Percentiles rank a stretch among this genome's conserved stretches.
These are phyloP conservation scores for Corylus avellana DNA, from an alignment of 306 rosid genomes.

Conservation along the genomic window DNA sequence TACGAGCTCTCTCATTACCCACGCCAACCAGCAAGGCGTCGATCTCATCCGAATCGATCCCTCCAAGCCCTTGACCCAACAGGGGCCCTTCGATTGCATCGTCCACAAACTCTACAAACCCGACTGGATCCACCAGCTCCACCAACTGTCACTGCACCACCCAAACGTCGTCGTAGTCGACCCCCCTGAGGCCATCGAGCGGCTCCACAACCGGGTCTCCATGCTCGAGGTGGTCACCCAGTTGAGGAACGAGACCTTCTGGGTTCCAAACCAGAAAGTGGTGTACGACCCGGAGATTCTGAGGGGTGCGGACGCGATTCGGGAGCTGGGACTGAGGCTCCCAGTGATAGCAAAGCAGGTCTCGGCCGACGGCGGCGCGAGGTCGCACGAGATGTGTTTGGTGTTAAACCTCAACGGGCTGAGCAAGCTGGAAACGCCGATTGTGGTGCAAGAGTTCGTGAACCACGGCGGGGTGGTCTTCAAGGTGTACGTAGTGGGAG, in stretches of 20 bases:
- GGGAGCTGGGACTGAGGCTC: conserved; percentile 11
- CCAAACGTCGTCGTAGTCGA: conserved; percentile 28
- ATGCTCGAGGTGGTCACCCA: conserved; percentile 34
- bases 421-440: conserved; percentile 24
- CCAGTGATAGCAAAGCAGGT: conserved; percentile 36
- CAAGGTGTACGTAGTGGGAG: conserved; percentile 72
- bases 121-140: conserved; percentile 26
- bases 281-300: background rate
- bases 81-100: conserved; percentile 40
- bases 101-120: conserved; percentile 35
- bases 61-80: conserved; percentile 17
- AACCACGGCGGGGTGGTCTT: conserved; percentile 73
- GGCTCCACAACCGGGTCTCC: conserved; percentile 35
- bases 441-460: conserved; percentile 65
- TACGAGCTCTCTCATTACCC: conserved; percentile 21
- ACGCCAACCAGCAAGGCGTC: conserved; percentile 27
- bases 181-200: conserved; percentile 31
- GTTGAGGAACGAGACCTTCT: background rate
- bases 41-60: conserved; percentile 29
- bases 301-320: background rate
- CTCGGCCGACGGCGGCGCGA: conserved; percentile 25
- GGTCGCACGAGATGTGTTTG: conserved; percentile 55
- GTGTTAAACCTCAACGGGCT: conserved; percentile 45
- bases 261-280: conserved; percentile 28
- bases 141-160: background rate